Evolutionary conservation across 371 early-diverging fungal genomes (phyloP).

Genomic region (Apophysomyces sp.): DNA sequence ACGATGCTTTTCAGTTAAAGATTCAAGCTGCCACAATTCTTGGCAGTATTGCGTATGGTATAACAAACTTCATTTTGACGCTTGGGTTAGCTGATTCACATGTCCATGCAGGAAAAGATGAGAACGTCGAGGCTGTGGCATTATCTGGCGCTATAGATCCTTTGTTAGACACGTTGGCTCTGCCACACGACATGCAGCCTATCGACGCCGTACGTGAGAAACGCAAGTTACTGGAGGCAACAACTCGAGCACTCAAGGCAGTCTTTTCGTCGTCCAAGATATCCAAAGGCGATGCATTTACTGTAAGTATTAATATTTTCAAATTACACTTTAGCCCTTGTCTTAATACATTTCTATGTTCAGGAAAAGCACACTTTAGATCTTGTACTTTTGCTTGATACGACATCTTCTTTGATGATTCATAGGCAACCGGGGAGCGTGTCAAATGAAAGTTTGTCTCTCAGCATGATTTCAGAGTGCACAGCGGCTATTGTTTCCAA

Average conservation of each 20-base stretch:
- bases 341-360: background rate
- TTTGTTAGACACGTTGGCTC: constrained; percentile 56
- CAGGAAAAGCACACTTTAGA: constrained; percentile 46
- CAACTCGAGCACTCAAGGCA: constrained; percentile 73
- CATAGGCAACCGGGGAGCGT: constrained; percentile 21
- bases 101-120: constrained; percentile 54
- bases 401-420: constrained; percentile 21
- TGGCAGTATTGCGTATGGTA: constrained; percentile 83
- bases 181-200: constrained; percentile 38
- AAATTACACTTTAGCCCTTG: background rate
- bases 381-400: constrained; percentile 32
- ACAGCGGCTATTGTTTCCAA: constrained; percentile 67
- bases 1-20: constrained; percentile 41
- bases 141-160: constrained; percentile 62
- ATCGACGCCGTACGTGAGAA: constrained; percentile 40
- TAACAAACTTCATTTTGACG: background rate
- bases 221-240: constrained; percentile 66
- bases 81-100: background rate
- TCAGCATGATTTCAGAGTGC: constrained; percentile 66
- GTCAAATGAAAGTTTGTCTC: constrained; percentile 44
- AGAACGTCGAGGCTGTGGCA: constrained; percentile 60
- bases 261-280: constrained; percentile 66
- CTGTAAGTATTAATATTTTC: constrained; percentile 34
- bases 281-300: constrained; percentile 57
- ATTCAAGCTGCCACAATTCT: constrained; percentile 74